Conservation (phyloP, 805 yeast genomes). For the Nakazawaea ambrosiae region DNA sequence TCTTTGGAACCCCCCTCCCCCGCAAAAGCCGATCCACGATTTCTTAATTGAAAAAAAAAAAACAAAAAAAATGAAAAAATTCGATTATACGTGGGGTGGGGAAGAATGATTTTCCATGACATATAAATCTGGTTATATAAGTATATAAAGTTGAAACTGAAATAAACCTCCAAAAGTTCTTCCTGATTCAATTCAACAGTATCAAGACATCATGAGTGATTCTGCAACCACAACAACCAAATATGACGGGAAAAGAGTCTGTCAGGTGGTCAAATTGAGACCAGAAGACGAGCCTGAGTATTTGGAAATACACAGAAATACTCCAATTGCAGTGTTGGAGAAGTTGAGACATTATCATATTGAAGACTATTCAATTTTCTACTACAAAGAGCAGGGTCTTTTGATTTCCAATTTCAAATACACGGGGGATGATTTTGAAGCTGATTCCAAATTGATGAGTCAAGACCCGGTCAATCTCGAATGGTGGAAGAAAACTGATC, state of each 20-base stretch:
- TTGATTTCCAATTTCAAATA: conserved; percentile 31
- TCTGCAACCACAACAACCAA: conserved; percentile 10
- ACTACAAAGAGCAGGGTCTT: conserved; percentile 22
- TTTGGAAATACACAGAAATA: conserved; percentile 24
- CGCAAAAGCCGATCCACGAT: too few relatives aligned
- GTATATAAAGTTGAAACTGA: not conserved
- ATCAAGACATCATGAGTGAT: too few relatives aligned
- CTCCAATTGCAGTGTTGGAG: conserved; percentile 26
- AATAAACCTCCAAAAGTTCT: too few relatives aligned
- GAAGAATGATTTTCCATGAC: not conserved
- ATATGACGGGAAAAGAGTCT: conserved; percentile 30
- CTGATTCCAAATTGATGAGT: conserved; percentile 26
- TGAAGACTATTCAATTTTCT: conserved; percentile 34
- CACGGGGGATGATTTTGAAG: conserved; percentile 30
- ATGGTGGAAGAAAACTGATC: conserved; percentile 35
- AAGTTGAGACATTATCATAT: conserved; percentile 28
- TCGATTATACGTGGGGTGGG: not conserved
- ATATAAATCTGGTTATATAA: not conserved
- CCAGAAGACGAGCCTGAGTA: conserved; percentile 32
- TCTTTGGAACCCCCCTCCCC: too few relatives aligned
- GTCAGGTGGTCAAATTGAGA: conserved; percentile 30
- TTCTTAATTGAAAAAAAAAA: too few relatives aligned
- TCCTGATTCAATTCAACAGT: too few relatives aligned
- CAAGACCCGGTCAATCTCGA: conserved; percentile 28
- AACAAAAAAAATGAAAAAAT: too few relatives aligned